These are phyloP conservation scores for Exophiala viscosa DNA, from an alignment of 2,329 filamentous ascomycete genomes.

Conservation along the genomic window DNA sequence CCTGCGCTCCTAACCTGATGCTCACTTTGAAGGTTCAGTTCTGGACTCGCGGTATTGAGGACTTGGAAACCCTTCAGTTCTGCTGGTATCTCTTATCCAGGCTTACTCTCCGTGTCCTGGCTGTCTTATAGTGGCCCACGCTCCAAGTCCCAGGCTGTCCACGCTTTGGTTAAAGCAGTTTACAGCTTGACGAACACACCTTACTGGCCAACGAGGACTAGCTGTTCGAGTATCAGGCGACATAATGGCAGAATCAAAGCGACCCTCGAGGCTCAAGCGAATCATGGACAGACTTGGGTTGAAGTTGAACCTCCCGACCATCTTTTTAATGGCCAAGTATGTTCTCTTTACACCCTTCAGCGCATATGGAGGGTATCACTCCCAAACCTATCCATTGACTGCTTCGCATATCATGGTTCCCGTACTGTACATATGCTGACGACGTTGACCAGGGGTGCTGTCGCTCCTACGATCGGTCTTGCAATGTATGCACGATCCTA, in stretches of 20 bases:
- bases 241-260: conserved; percentile 7
- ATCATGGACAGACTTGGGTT: conserved; percentile 13
- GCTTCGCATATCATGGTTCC: background rate
- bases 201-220: no score
- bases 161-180: no score
- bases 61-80: no score
- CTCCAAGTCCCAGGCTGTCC: background rate
- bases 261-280: conserved; percentile 10
- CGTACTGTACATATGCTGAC: conserved; percentile 4
- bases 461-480: conserved; percentile 18
- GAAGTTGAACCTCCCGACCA: conserved; percentile 16
- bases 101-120: no score
- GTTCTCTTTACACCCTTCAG: background rate
- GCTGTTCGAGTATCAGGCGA: background rate
- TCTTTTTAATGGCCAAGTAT: conserved; percentile 22
- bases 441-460: conserved; percentile 8
- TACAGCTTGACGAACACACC: no score
- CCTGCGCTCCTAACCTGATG: conserved; percentile 3
- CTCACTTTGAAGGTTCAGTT: background rate
- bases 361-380: background rate
- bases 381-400: background rate
- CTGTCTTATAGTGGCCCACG: background rate
- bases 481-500: conserved; percentile 12
- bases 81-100: no score
- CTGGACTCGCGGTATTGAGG: no score